phyloP scores from a whole-genome alignment of 345 rosid genomes.

The Pistacia vera region DNA sequence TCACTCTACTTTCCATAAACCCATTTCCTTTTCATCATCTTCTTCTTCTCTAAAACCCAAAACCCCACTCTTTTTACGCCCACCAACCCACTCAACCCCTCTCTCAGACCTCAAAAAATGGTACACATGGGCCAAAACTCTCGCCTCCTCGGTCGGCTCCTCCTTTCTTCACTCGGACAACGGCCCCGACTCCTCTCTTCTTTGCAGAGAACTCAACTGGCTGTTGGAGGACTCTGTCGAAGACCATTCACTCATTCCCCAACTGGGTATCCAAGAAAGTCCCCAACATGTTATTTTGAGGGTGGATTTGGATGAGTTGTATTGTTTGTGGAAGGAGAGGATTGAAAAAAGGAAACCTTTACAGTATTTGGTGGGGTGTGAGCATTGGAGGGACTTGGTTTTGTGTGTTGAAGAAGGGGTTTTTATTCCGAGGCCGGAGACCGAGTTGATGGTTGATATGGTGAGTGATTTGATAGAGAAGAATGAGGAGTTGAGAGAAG shows the following conservation, averaged over 20 bases:
- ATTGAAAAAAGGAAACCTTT: constrained; percentile 83
- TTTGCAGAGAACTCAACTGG: constrained; percentile 82
- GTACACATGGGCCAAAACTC: constrained; percentile 74
- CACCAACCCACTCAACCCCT: constrained; percentile 45
- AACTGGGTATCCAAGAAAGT: constrained; percentile 22
- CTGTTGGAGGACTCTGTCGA: constrained; percentile 67
- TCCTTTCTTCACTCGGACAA: constrained; percentile 51
- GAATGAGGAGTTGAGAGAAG: constrained; percentile 36
- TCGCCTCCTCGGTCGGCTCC: constrained; percentile 60
- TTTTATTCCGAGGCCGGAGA: constrained; percentile 92
- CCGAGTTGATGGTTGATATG: constrained; percentile 73
- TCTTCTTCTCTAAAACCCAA: constrained; percentile 31
- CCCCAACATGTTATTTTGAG: constrained; percentile 34
- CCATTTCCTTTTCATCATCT: constrained; percentile 13
- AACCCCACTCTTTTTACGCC: constrained; percentile 60
- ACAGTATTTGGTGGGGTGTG: constrained; percentile 90
- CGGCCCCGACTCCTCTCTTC: constrained; percentile 59
- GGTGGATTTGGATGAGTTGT: constrained; percentile 59
- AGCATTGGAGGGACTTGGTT: constrained; percentile 92
- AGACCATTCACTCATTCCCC: constrained; percentile 29
- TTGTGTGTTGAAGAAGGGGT: constrained; percentile 88
- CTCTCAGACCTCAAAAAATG: constrained; percentile 61
- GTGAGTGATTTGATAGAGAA: constrained; percentile 45
- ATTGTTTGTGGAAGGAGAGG: constrained; percentile 73
- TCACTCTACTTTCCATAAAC: not conserved